A percentile compares a stretch with the other conserved stretches of the same genome.
Evolutionary conservation across 257 asterid species (phyloP).

Genomic region (Ophiorrhiza pumila): DNA sequence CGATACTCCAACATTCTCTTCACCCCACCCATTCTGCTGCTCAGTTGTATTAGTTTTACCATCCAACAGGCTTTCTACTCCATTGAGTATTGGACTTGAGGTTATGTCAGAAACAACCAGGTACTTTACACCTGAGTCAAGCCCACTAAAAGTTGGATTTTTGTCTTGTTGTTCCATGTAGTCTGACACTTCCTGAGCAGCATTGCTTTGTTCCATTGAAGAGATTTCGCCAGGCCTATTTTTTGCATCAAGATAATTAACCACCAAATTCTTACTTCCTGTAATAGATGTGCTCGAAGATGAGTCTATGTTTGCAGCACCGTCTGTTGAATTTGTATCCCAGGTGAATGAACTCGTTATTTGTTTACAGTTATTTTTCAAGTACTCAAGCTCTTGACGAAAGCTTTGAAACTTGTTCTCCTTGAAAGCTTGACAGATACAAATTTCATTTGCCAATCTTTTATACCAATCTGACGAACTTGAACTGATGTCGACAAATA

Average conservation of each 20-base stretch:
- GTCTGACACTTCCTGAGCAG: constrained; percentile 6
- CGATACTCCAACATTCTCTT: constrained; percentile 2
- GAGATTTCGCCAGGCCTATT: constrained; percentile 10
- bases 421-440: constrained; percentile 18
- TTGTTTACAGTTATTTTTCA: constrained; percentile 17
- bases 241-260: constrained; percentile 8
- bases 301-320: constrained; percentile 13
- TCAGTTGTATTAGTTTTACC: constrained; percentile 5
- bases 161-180: constrained; percentile 17
- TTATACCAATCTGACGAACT: constrained; percentile 21
- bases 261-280: constrained; percentile 2
- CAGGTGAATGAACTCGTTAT: constrained; percentile 14
- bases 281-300: background rate
- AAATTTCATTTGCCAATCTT: constrained; percentile 21
- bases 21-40: constrained; percentile 1
- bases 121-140: constrained; percentile 8
- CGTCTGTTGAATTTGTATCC: constrained; percentile 9
- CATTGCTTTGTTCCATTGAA: constrained; percentile 1
- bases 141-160: constrained; percentile 3
- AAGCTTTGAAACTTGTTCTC: constrained; percentile 26
- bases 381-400: constrained; percentile 29
- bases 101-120: constrained; percentile 7
- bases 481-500: constrained; percentile 32
- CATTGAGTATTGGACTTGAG: background rate
- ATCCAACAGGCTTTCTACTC: background rate